Base-by-base conservation (phyloP, 345 rosid species). In the Linum lewisii region DNA sequence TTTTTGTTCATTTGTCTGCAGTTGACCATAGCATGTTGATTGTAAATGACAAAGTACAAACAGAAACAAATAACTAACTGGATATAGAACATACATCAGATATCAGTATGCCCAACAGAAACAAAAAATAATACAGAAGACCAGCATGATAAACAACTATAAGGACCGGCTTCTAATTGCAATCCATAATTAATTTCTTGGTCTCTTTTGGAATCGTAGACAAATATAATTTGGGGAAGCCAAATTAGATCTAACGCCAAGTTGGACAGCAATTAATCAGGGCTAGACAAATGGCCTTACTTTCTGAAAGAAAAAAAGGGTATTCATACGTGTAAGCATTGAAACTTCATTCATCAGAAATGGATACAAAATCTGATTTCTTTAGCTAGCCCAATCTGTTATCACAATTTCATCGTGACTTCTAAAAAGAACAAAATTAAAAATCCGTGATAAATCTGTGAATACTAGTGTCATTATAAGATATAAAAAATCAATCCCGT, bases 1-100 rank as follows among this genome's bases (percentile, higher is more conserved):
- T 71, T 74, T 82, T 66, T 84, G 82, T 73, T 86, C 87, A 69
- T 75, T 81, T 65, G 73, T 78, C 98, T 92, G 74, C 67, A 56
- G 34, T 64, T 63, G 74, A 55, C 71, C 79, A 54, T 51, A 50
- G 55, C 11, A 25, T 22, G 25, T 7, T 20, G 24, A 11, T 20
- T 51, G 65, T 63, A 24, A 61, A 60, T 56, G 47, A 42, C 15
- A 24, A 61, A 60, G 49, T 14, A 42, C 15, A 42, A 42, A 42
- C 47, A 16, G 47, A 42, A 42, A 11, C 13, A 0, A n/a, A 42
- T 42, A 42, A 42, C 18, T 42, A 42, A 11, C 16, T 7, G 15
- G 16, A 42, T 11, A 42, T 42, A 42, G 18, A 3, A 42, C 15
- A 42, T 55, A 19, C 42, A 50, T 10, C 11, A 4, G 20, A 54